Evolutionary conservation across 192 early-diverging fungal genomes (phyloP).

Genomic region (Backusella liffmaniae): DNA sequence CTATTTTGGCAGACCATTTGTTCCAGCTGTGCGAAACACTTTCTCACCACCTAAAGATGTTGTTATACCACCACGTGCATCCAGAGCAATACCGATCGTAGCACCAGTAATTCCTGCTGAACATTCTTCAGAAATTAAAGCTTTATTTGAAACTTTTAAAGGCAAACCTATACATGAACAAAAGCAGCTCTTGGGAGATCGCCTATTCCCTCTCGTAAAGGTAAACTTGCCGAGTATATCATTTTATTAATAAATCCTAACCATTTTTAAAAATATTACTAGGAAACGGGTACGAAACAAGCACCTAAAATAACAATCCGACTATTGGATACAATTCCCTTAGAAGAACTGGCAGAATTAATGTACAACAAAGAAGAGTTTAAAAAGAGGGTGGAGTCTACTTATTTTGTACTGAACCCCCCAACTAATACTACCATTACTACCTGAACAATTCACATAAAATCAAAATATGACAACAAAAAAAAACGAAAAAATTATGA

Average conservation of each 20-base stretch:
- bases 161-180: conserved; percentile 34
- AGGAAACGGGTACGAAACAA: conserved; percentile 32
- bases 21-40: neutral
- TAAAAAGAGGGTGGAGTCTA: conserved; percentile 25
- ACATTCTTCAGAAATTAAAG: neutral
- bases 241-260: neutral
- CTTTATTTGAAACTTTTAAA: conserved; percentile 26
- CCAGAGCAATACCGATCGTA: conserved; percentile 38
- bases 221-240: conserved; percentile 6
- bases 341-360: conserved; percentile 37
- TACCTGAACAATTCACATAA: neutral
- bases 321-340: conserved; percentile 40
- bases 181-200: conserved; percentile 43
- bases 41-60: conserved; percentile 10
- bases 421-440: neutral
- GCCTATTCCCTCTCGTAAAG: conserved; percentile 43
- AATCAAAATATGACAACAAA: neutral
- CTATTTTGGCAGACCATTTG: neutral
- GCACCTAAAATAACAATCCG: conserved; percentile 43
- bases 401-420: conserved; percentile 8
- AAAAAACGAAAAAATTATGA: neutral
- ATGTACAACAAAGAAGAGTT: conserved; percentile 37
- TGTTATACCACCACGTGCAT: conserved; percentile 19
- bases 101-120: conserved; percentile 13
- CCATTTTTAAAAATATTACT: neutral